phyloP scores from a whole-genome alignment of 352 stramenopile species.

The Discostella stelligera region DNA sequence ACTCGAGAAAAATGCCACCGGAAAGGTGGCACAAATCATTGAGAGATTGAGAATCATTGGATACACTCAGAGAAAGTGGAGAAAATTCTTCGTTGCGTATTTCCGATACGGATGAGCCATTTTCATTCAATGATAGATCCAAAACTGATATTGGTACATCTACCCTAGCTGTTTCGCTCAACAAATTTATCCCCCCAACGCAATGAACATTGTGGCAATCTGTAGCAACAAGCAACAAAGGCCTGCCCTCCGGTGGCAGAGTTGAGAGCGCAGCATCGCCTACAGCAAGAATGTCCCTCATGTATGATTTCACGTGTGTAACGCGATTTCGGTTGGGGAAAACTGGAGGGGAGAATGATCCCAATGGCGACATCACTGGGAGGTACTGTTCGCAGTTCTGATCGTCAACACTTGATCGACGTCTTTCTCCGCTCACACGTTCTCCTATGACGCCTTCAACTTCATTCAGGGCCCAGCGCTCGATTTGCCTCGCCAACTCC shows the following conservation, averaged over 20 bases:
- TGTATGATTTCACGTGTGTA: conserved; percentile 45
- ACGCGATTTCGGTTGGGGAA: conserved; percentile 22
- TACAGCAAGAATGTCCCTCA: conserved; percentile 72
- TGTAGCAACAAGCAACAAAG: conserved; percentile 67
- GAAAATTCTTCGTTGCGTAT: conserved; percentile 8
- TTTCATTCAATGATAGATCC: conserved; percentile 56
- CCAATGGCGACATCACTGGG: conserved; percentile 30
- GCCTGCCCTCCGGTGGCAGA: conserved; percentile 66
- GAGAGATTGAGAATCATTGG: conserved; percentile 67
- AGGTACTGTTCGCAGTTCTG: conserved; percentile 9
- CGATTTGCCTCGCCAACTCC: conserved; percentile 56
- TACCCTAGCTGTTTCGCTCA: conserved; percentile 53
- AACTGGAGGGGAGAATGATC: conserved; percentile 26
- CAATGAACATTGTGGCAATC: conserved; percentile 73
- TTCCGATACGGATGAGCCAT: conserved; percentile 12
- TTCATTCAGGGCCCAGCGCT: conserved; percentile 67
- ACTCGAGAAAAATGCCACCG: conserved; percentile 72
- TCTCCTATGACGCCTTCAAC: conserved; percentile 73
- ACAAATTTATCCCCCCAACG: conserved; percentile 63
- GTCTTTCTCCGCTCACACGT: conserved; percentile 49
- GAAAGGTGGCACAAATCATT: conserved; percentile 54
- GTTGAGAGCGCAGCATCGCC: conserved; percentile 71
- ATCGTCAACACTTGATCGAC: conserved; percentile 40
- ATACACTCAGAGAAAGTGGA: conserved; percentile 61
- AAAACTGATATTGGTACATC: conserved; percentile 74